Base-by-base conservation (phyloP, 148 eudicot genomes). In the Chenopodium suecicum region DNA sequence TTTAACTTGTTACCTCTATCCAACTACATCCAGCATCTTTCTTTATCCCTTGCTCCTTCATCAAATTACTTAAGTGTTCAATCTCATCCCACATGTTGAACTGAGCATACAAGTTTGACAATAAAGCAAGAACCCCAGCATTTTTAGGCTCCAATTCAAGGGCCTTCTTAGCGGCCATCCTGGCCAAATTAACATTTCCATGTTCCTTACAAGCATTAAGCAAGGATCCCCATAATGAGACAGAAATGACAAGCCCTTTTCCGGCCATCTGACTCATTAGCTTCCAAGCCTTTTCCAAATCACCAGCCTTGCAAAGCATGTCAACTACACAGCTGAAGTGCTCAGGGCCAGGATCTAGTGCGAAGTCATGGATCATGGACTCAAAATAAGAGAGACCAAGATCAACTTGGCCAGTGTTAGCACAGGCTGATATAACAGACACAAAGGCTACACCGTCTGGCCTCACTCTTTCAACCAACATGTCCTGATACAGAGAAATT, bases 301-400 rank as follows among this genome's bases (percentile, higher is more conserved):
- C 94, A 48, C 96, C 98, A 41, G 94, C 92, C 68, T 92, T 84
- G 80, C 94, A 91, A 73, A 94, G 91, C 85, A 92, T 80, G 86
- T 91, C 93, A 77, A 91, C 82, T 23, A 92, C 74, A 84, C 91
- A 90, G 47, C 90, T 90, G 77, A 90, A 91, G 74, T 94, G 96
- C 82, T 94, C 92, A 62, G 87, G 91, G 27, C 87, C 83, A 16
- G 92, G 90, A 60, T 73, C 58, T 78, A 94, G 76, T 22, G 88
- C 83, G 34, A 84, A 92, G 74, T 90, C 89, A 77, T 47, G 71
- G 76, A 82, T 77, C 95, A 91, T 89, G 46, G 90, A 86, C 48
- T 89, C 83, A 25, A 92, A 90, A 74, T 85, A 91, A 78, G 89
- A 84, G 17, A 91, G 79, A 44, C 92, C 95, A 31, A 90, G 91